Percentiles rank a stretch among this genome's conserved stretches.
phyloP scores from a whole-genome alignment of 2,329 filamentous ascomycete species.

The Curvularia sp. region DNA sequence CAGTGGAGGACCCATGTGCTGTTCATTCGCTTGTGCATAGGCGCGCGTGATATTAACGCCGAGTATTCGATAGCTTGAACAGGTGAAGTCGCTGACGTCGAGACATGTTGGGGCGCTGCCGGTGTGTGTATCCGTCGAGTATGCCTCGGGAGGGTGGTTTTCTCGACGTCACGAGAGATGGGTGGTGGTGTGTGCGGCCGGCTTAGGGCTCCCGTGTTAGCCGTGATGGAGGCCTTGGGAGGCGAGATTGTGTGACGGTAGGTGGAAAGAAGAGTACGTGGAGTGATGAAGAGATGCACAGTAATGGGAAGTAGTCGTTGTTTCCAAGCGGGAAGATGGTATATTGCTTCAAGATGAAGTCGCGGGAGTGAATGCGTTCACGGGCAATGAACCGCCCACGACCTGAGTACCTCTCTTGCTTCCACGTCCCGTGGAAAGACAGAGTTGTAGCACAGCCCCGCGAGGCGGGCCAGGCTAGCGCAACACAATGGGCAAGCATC shows the following conservation, averaged over 20 bases:
- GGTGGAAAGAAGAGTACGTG: too few species aligned
- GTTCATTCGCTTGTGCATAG: too few species aligned
- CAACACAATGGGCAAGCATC: slow-evolving; percentile 9
- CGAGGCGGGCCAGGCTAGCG: slow-evolving; percentile 20
- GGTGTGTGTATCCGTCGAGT: slow-evolving; percentile 21
- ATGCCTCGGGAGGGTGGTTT: slow-evolving; percentile 21
- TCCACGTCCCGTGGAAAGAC: slow-evolving; percentile 10
- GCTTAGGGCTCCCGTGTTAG: slow-evolving; percentile 27
- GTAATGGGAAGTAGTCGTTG: not conserved
- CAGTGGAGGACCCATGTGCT: too few species aligned
- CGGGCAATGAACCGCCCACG: slow-evolving; percentile 1
- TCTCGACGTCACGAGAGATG: slow-evolving; percentile 31
- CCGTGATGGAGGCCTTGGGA: slow-evolving; percentile 30
- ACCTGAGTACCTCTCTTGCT: not conserved
- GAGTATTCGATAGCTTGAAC: slow-evolving; percentile 4
- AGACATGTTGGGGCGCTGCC: slow-evolving; percentile 6
- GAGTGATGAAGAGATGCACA: not conserved
- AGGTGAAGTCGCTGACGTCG: slow-evolving; percentile 21
- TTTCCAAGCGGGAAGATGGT: not conserved
- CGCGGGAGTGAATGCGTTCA: not conserved
- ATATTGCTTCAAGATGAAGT: not conserved
- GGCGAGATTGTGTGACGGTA: slow-evolving; percentile 3
- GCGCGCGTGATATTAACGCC: slow-evolving; percentile 16
- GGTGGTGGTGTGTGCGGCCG: slow-evolving; percentile 10
- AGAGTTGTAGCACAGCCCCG: slow-evolving; percentile 22